Conservation (phyloP, 2,329 filamentous ascomycete species). For the Ophiostoma himal-ulmi region DNA sequence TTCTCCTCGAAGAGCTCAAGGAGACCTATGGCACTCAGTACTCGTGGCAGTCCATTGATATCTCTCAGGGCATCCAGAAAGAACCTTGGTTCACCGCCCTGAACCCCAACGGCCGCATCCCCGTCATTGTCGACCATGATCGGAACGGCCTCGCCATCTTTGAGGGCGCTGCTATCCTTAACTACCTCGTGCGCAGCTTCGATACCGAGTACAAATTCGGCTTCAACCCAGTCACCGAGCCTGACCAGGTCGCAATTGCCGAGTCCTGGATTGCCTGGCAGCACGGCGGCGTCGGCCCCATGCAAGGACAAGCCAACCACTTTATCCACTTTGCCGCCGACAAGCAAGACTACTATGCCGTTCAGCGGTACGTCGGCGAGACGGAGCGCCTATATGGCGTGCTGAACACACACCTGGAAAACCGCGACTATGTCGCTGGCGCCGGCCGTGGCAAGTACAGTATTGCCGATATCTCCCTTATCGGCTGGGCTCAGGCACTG, state of each 20-base stretch:
- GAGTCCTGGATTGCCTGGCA: conserved; percentile 65
- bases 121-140: conserved; percentile 61
- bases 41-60: conserved; percentile 54
- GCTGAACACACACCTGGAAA: conserved; percentile 58
- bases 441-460: conserved; percentile 50
- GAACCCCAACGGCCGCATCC: conserved; percentile 60
- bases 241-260: conserved; percentile 35
- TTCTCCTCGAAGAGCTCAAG: conserved; percentile 61
- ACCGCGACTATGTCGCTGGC: conserved; percentile 50
- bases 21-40: conserved; percentile 58
- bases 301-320: conserved; percentile 70
- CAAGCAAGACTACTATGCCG: conserved; percentile 63
- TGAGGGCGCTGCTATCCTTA: conserved; percentile 54
- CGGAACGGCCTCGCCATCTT: conserved; percentile 59
- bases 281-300: conserved; percentile 67
- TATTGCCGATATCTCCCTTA: conserved; percentile 66
- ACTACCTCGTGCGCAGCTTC: conserved; percentile 58
- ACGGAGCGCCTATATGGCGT: conserved; percentile 67
- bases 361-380: conserved; percentile 71
- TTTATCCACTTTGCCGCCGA: conserved; percentile 59
- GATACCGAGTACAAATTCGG: conserved; percentile 28
- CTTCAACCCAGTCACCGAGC: conserved; percentile 28
- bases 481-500: conserved; percentile 61
- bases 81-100: conserved; percentile 59
- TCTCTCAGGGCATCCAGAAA: conserved; percentile 58